Evolutionary conservation across 2,329 filamentous ascomycete species (phyloP).

Genomic region (Emergomyces africanus): DNA sequence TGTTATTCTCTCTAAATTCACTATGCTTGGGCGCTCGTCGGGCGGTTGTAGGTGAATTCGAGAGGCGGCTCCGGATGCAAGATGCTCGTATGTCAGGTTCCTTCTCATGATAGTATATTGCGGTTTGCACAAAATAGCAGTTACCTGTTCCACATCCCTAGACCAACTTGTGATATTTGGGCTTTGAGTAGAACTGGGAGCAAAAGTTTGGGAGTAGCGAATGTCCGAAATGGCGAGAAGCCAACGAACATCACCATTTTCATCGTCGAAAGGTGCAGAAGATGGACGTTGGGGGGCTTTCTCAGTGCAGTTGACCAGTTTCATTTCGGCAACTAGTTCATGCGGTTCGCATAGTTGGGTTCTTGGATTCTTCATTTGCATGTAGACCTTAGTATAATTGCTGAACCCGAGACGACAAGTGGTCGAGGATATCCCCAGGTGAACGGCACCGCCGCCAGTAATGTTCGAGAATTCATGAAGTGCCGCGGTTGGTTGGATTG

Average conservation of each 20-base stretch:
- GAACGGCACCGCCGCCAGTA: background rate
- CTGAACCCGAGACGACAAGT: background rate
- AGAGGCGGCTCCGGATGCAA: background rate
- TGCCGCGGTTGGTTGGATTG: background rate
- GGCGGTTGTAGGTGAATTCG: background rate
- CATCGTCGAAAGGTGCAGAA: background rate
- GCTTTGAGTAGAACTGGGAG: background rate
- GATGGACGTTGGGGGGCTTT: background rate
- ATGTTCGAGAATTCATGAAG: background rate
- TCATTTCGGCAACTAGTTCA: background rate
- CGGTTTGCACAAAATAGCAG: background rate
- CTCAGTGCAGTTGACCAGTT: background rate
- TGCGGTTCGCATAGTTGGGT: background rate
- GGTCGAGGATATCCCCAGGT: background rate
- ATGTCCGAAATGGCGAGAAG: background rate
- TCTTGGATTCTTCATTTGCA: background rate
- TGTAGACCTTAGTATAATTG: background rate
- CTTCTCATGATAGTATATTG: background rate
- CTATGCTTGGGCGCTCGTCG: background rate
- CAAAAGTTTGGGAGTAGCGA: background rate
- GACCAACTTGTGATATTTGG: background rate
- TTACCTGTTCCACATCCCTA: background rate
- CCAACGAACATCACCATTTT: background rate
- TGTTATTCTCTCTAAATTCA: background rate
- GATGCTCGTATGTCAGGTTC: background rate